phyloP scores from a whole-genome alignment of 2,329 filamentous ascomycete genomes.

The Atkinsonella hypoxylon region DNA sequence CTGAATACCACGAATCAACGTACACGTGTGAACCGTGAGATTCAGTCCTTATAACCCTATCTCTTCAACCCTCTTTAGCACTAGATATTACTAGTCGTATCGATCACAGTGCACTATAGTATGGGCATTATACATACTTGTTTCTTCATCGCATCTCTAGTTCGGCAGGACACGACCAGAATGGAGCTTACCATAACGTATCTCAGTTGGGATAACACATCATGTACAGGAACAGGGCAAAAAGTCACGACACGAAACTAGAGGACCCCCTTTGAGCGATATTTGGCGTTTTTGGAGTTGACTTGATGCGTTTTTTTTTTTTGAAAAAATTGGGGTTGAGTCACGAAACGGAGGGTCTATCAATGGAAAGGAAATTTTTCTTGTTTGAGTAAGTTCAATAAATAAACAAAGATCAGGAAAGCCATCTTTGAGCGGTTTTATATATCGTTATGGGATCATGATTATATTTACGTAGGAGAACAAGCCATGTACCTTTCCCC shows the following conservation, averaged over 20 bases:
- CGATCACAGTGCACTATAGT: background rate
- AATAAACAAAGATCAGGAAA: background rate
- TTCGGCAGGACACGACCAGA: background rate
- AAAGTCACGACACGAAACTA: background rate
- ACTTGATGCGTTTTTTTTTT: background rate
- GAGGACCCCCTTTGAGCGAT: background rate
- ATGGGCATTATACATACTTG: background rate
- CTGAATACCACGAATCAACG: background rate
- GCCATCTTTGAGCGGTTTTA: background rate
- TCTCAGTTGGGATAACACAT: background rate
- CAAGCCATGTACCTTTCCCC: background rate
- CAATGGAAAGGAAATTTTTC: background rate
- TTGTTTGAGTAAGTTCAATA: background rate
- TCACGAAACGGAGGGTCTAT: background rate
- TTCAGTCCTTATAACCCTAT: background rate
- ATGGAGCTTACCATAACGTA: background rate
- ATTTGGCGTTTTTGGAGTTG: background rate
- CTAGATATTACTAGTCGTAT: background rate
- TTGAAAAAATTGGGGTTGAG: no score
- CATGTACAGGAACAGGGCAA: background rate
- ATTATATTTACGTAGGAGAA: background rate
- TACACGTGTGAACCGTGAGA: background rate
- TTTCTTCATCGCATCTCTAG: constrained; percentile 1
- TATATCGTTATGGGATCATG: background rate
- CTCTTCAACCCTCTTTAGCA: background rate